Base-by-base conservation (phyloP, 1,139 yeast species). In the Entelexis sorbosivorans region DNA sequence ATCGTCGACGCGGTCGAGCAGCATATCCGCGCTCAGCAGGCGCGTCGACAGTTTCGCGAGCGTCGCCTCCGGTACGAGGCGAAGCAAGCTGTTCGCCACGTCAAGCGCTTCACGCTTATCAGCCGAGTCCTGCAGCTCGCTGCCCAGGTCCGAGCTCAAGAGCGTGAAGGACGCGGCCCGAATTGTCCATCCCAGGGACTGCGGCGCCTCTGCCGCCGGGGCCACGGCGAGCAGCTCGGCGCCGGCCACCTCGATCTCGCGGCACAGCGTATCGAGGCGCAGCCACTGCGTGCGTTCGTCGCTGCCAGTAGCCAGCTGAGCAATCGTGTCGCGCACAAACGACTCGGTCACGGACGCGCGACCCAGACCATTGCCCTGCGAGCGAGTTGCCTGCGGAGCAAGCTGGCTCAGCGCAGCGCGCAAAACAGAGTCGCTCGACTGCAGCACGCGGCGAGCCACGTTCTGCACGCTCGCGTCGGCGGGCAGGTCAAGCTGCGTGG, bases 241-340 rank as follows among this genome's bases (percentile, higher is more conserved):
- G 38, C 78, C 71, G 48, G 73, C 73, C 50, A 75, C 79, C 54
- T 73, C 75, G 52, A 83, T 72, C 60, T 86, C 94, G 52, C 76
- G 79, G 62, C 89, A 81, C 34, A 82, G 67, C 3, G 81, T 71
- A 53, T 76, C 77, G 51, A 83, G 73, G 56, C 78, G 75, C 47
- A 72, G 67, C 87, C 89, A 82, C 55, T 74, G 48, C 29, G 39
- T 52, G 28, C 45, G 45, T 22, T 42, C 45, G 29, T 42, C 45
- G 28, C 35, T 10, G 17, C 38, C 44, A 14, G 13, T 29, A 35
- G 33, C 31, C 8, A 26, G 36, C 28, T 19, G 14, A 13, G 36
- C 19, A 11, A 42, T n/a, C 3, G 20, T 22, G 13, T 40, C 35
- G 24, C 44, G 44, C 17, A 40, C 44, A 11, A 40, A 17, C 10